Base-by-base conservation (phyloP, 805 yeast genomes). In the Pichia eremophila region DNA sequence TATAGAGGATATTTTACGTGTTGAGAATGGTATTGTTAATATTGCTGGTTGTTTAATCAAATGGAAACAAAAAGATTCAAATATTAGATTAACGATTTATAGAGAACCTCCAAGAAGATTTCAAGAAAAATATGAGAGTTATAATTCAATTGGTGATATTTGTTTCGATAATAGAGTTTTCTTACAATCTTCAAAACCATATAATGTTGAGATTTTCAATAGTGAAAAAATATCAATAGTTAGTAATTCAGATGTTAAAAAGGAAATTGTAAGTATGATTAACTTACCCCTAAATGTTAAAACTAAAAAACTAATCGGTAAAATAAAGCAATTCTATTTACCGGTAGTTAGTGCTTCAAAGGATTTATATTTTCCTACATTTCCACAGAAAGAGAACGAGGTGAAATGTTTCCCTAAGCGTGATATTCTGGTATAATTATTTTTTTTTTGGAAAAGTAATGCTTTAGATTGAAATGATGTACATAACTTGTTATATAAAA, bases 11-110 rank as follows among this genome's bases (percentile, higher is more conserved):
- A 28, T 46, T 8, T 7, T 45, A 10, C 8, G 12, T 12, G 28
- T 12, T 8, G 12, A 27, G 19, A 31, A 12, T 8, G 25, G 45
- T 6, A 28, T 10, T 15, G 17, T 27, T 14, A 46, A 45, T 15
- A 11, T 46, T 25, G 27, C n/a, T 17, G 48, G 48, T 11, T 46
- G 48, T 41, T 15, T 41, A 11, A 5, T 46, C 31, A 19, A 38
- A 31, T 46, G 48, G 47, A 32, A 14, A 34, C 36, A 34, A 2
- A 17, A 19, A 9, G 41, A 28, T 2, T 14, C 8, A 12, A n/a
- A 15, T 39, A 17, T 39, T 22, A 31, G 25, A 28, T 14, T 39
- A 15, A 25, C 17, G 1, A 17, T 25, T 9, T n/a, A n/a, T 19
- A 39, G 41, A 25, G 41, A 39, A 39, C 41, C 41, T 15, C 41